These are phyloP conservation scores for Apiotrichum veenhuisii DNA, from an alignment of 1,284 basidiomycete species.

Conservation along the genomic window DNA sequence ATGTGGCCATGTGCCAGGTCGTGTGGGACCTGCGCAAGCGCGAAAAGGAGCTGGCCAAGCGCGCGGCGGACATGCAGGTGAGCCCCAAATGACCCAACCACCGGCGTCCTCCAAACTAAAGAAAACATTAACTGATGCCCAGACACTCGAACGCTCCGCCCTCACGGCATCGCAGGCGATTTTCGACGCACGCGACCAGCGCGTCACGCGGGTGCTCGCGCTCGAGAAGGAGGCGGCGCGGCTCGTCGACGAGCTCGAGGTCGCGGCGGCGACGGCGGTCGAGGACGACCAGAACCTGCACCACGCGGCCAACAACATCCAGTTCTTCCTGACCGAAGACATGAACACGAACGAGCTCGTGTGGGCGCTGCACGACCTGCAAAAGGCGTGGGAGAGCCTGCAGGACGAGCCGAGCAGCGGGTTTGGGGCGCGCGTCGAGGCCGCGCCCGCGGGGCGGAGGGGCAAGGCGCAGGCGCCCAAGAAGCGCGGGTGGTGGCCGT, in stretches of 20 bases:
- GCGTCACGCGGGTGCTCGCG: neutral
- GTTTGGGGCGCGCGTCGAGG: slow-evolving; percentile 11
- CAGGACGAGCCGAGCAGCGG: slow-evolving; percentile 9
- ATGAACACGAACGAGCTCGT: slow-evolving; percentile 34
- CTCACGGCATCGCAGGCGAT: slow-evolving; percentile 26
- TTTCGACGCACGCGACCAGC: slow-evolving; percentile 22
- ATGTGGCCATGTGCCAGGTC: slow-evolving; percentile 38
- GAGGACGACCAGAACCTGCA: slow-evolving; percentile 29
- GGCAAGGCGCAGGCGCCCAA: no score
- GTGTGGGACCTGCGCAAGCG: slow-evolving; percentile 32
- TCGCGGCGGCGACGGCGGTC: slow-evolving; percentile 16
- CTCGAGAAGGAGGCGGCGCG: neutral
- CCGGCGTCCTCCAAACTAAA: no score
- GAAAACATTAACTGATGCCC: neutral
- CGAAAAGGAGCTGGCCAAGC: slow-evolving; percentile 29
- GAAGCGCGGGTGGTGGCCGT: neutral
- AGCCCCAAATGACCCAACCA: neutral
- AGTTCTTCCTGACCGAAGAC: slow-evolving; percentile 39
- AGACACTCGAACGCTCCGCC: slow-evolving; percentile 12
- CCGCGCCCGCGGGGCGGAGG: slow-evolving; percentile 10
- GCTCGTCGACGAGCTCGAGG: slow-evolving; percentile 20
- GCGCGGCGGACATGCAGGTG: slow-evolving; percentile 36
- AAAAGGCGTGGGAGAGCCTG: slow-evolving; percentile 35
- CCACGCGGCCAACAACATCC: slow-evolving; percentile 29
- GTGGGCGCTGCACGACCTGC: slow-evolving; percentile 31